Evolutionary conservation across 2,329 filamentous ascomycete species (phyloP).

Genomic region (Rhytidhysteron rufulum): DNA sequence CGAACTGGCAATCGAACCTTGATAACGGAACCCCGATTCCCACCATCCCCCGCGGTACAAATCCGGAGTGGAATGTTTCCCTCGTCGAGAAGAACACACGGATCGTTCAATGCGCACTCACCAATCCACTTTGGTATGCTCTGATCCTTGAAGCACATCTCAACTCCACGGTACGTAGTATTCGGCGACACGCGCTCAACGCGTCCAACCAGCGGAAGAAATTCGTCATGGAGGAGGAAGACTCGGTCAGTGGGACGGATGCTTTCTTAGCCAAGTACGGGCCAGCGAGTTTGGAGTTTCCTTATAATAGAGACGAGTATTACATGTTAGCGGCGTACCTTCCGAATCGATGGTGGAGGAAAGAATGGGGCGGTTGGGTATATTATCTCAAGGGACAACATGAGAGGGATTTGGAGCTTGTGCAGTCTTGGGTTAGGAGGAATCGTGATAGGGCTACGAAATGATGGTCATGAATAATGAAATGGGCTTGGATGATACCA

Average conservation of each 20-base stretch:
- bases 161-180: slow-evolving; percentile 43
- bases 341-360: slow-evolving; percentile 54
- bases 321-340: slow-evolving; percentile 57
- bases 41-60: slow-evolving; percentile 46
- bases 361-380: slow-evolving; percentile 45
- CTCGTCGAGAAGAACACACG: slow-evolving; percentile 43
- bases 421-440: too few species aligned
- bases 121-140: slow-evolving; percentile 50
- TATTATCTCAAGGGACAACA: slow-evolving; percentile 42
- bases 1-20: slow-evolving; percentile 53
- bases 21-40: slow-evolving; percentile 52
- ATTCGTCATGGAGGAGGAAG: slow-evolving; percentile 45
- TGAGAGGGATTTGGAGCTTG: slow-evolving; percentile 35
- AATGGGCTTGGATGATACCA: too few species aligned
- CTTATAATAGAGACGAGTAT: slow-evolving; percentile 55
- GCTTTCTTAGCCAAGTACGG: slow-evolving; percentile 50
- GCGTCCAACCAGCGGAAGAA: slow-evolving; percentile 46
- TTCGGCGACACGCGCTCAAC: slow-evolving; percentile 47
- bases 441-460: too few species aligned
- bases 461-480: too few species aligned
- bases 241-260: slow-evolving; percentile 47
- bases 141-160: slow-evolving; percentile 48
- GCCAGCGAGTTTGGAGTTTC: slow-evolving; percentile 50
- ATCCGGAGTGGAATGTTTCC: slow-evolving; percentile 48
- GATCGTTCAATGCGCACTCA: slow-evolving; percentile 45